These are phyloP conservation scores for Coniosporium tulheliwenetii DNA, from an alignment of 2,329 filamentous ascomycete genomes.

Conservation along the genomic window DNA sequence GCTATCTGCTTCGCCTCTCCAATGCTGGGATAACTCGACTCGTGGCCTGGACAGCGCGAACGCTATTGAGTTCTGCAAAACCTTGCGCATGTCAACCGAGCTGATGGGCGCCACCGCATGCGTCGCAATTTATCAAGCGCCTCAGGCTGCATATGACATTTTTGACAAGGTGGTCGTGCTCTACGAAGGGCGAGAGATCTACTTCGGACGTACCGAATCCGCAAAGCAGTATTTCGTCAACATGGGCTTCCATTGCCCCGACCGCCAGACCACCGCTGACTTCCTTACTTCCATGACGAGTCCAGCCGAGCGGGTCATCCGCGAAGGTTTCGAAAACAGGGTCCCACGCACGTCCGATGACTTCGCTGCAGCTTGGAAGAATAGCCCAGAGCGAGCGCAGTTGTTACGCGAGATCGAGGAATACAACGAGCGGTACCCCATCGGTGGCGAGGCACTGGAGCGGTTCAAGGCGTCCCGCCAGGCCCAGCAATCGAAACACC, in stretches of 20 bases:
- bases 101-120: conserved; percentile 49
- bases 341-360: conserved; percentile 34
- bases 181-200: conserved; percentile 55
- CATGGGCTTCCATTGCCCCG: conserved; percentile 59
- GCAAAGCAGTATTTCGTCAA: conserved; percentile 54
- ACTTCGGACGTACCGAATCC: conserved; percentile 47
- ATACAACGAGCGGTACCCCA: conserved; percentile 28
- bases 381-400: conserved; percentile 31
- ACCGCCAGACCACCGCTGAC: conserved; percentile 57
- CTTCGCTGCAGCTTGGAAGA: conserved; percentile 37
- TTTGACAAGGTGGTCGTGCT: conserved; percentile 57
- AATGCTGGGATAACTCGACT: conserved; percentile 69
- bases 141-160: conserved; percentile 51
- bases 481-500: conserved; percentile 28
- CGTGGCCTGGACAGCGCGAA: conserved; percentile 62
- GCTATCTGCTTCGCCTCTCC: conserved; percentile 44
- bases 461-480: conserved; percentile 30
- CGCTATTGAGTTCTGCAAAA: conserved; percentile 60
- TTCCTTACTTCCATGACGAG: conserved; percentile 62
- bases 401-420: conserved; percentile 28
- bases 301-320: conserved; percentile 28
- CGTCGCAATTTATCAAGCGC: conserved; percentile 62
- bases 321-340: conserved; percentile 25
- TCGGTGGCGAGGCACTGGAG: conserved; percentile 27
- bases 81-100: conserved; percentile 50